Base-by-base conservation (phyloP, 176 grass and related monocot species). In the Pontederia paniculata region DNA sequence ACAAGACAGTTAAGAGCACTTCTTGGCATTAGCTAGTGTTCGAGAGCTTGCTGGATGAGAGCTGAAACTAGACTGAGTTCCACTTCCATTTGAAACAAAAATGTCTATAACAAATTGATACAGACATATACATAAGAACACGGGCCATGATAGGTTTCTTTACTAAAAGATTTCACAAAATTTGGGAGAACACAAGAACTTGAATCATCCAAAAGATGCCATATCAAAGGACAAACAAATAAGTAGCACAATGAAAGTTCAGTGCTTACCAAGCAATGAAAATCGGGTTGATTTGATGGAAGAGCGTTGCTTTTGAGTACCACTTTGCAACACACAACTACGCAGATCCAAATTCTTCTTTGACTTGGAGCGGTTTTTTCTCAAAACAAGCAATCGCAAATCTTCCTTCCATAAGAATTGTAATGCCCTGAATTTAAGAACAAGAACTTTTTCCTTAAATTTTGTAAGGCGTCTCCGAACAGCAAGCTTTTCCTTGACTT, bases 351-450 rank as follows among this genome's bases (percentile, higher is more conserved):
- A 53, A 44, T 81, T 81, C 72, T 81, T 84, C 46, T 58, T 81
- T 44, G 90, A 80, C 73, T 96, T 96, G 9, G 82, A 69, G 12
- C 80, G 94, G 21, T 72, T 72, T 60, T 77, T 98, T 58, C 77
- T 88, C 60, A 59, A 60, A 67, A 70, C 65, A 75, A 88, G 73
- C 42, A 88, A 37, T 5, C 68, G 83, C n/a, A 85, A 66, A 74
- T 98, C 94, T 61, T 98, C 83, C 69, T 82, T 88, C 94, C 94
- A 98, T 22, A 93, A 67, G 44, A 82, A 53, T 41, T 74, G 78
- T 56, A 93, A 22, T 66, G 75, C 77, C 77, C 60, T 88, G 61
- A 84, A 98, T 75, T 98, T 98, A 43, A 83, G 77, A 52, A 83
- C 73, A 70, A 98, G 83, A 45, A 74, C 65, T 54, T 66, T 74